These are phyloP conservation scores for Cyberlindnera xishuangbannaensis DNA, from an alignment of 805 yeast genomes.

Conservation along the genomic window DNA sequence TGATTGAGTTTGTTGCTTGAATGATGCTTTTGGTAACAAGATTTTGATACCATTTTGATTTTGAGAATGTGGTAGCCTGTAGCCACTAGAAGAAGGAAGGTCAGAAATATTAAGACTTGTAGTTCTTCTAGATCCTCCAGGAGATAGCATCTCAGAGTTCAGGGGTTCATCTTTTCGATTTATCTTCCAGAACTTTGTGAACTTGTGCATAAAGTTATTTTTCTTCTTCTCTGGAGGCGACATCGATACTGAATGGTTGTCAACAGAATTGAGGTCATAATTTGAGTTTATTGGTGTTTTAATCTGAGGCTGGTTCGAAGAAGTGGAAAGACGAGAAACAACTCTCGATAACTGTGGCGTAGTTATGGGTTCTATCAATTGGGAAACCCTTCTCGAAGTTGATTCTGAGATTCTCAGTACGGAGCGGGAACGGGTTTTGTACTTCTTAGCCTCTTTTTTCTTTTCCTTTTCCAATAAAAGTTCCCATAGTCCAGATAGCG, in stretches of 20 bases:
- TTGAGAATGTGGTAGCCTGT: background rate
- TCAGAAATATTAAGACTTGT: slow-evolving; percentile 4
- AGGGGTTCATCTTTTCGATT: slow-evolving; percentile 15
- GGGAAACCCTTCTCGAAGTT: slow-evolving; percentile 25
- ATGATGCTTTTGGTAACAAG: slow-evolving; percentile 1
- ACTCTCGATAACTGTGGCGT: slow-evolving; percentile 26
- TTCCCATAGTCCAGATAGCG: slow-evolving; percentile 72
- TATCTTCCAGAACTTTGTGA: slow-evolving; percentile 30
- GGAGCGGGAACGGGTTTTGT: slow-evolving; percentile 32
- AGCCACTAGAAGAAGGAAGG: slow-evolving; percentile 1
- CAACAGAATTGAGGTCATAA: slow-evolving; percentile 1
- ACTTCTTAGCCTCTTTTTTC: slow-evolving; percentile 26
- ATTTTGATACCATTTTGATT: slow-evolving; percentile 2
- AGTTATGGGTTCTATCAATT: slow-evolving; percentile 21
- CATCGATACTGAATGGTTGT: slow-evolving; percentile 4
- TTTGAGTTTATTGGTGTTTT: slow-evolving; percentile 3
- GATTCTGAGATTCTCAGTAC: slow-evolving; percentile 25
- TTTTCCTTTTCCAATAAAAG: slow-evolving; percentile 48
- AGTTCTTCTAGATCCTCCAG: slow-evolving; percentile 3
- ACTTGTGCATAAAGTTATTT: slow-evolving; percentile 27
- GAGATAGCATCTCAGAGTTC: slow-evolving; percentile 4
- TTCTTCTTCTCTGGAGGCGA: slow-evolving; percentile 26
- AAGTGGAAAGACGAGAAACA: slow-evolving; percentile 19
- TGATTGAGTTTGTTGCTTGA: background rate
- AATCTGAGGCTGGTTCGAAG: slow-evolving; percentile 2